Percentiles rank a stretch among this genome's conserved stretches.
Conservation (phyloP, 257 asterid species). For the Cynanchum wilfordii region DNA sequence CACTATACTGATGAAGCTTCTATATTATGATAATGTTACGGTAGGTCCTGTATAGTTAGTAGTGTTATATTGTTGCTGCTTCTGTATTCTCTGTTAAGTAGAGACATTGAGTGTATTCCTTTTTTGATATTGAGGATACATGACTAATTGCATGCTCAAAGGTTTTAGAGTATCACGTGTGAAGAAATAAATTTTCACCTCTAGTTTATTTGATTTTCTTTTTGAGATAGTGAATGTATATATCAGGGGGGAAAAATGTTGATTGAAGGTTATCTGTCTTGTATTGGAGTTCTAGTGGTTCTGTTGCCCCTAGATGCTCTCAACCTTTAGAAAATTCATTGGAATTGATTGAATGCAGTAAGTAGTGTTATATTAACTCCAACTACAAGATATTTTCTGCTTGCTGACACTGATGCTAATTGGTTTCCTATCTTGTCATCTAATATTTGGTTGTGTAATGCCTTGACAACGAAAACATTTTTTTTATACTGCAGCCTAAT, state of each 20-base stretch:
- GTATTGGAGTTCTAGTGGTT: neutral
- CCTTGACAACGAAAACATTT: neutral
- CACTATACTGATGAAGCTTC: slow-evolving; percentile 87
- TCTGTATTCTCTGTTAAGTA: neutral
- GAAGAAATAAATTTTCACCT: neutral
- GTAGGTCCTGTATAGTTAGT: slow-evolving; percentile 39
- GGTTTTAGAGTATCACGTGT: neutral
- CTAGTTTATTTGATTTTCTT: neutral
- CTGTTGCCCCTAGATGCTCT: neutral
- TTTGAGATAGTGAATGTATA: neutral
- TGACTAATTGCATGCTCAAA: neutral
- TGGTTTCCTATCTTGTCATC: neutral
- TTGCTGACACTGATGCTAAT: neutral
- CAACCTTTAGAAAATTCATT: neutral
- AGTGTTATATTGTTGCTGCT: neutral
- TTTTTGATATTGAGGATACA: neutral
- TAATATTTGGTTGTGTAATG: neutral
- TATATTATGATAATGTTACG: slow-evolving; percentile 81
- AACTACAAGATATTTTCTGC: neutral
- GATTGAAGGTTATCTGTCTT: neutral
- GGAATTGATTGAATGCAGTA: neutral
- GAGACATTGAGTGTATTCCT: neutral
- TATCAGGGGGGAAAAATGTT: neutral
- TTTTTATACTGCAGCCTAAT: slow-evolving; percentile 68
- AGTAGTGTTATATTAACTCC: neutral